Evolutionary conservation across 78 protist species (phyloP), one percentile per base, ranked within the genome.

Genomic region (Pigoraptor vietnamica): DNA sequence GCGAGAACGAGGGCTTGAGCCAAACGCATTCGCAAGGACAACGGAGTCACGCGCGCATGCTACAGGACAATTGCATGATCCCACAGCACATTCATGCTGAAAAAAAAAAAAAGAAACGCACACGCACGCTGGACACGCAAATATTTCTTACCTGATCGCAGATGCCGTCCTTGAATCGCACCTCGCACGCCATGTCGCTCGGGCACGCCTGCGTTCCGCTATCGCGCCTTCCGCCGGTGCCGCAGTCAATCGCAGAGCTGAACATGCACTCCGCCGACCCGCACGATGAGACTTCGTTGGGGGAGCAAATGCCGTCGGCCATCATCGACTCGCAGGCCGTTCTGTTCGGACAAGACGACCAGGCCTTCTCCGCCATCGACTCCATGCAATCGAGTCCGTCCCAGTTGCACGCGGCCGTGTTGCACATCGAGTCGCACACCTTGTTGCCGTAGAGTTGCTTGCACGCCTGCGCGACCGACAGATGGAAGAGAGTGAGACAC

Each of bases 301-400:
- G 34, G 9, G 35, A 2, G 38, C 88, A 83, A 2, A 14, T 35
- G 9, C 88, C 88, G 2, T 32, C 88, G 38, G 23, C 88, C 9
- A 83, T 32, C 56, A 25, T 23, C 55, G 39, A 37, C 24, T 19
- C 24, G 55, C 89, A 86, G 37, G n/a, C 48, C 29, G 14, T 37
- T 32, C 48, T 21, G 34, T 83, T 6, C 1, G 88, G 88, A 37
- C 89, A 36, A 0, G 34, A 19, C 89, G 23, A 0, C 55, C 89
- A 86, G 0, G 39, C 2, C 37, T 38, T 37, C 2, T 9, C n/a
- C 39, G 34, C 38, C 34, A 82, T 24, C 36, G 9, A 2, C 34
- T 38, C 55, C 40, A 86, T 24, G n/a, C 89, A 86, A n/a, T 86
- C 89, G 34, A 37, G 10, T 25, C 55, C 55, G 89, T 86, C 89